phyloP scores from a whole-genome alignment of 2,329 filamentous ascomycete species.

The Paraphoma sp. region DNA sequence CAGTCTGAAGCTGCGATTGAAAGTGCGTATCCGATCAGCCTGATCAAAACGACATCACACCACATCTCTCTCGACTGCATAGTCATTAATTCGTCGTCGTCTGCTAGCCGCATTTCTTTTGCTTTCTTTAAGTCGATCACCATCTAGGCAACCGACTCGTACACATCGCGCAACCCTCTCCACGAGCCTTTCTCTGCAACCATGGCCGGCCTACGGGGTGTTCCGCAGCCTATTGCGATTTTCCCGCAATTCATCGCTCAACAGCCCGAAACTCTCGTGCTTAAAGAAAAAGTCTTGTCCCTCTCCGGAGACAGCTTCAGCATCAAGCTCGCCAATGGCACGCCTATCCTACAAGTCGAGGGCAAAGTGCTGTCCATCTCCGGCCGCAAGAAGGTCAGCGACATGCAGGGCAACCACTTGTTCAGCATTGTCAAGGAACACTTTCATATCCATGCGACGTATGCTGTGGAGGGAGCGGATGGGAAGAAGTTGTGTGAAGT shows the following conservation, averaged over 20 bases:
- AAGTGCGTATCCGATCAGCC: not conserved
- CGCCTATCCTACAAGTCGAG: slow-evolving; percentile 62
- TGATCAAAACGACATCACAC: not conserved
- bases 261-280: slow-evolving; percentile 55
- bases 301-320: slow-evolving; percentile 70
- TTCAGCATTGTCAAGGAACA: slow-evolving; percentile 65
- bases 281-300: slow-evolving; percentile 69
- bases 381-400: slow-evolving; percentile 63
- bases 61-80: not conserved
- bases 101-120: too few species aligned
- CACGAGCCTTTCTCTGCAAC: not conserved
- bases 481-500: slow-evolving; percentile 61
- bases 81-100: too few species aligned
- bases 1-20: not conserved
- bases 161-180: not conserved
- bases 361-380: slow-evolving; percentile 61
- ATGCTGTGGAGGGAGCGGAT: slow-evolving; percentile 55
- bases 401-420: slow-evolving; percentile 61
- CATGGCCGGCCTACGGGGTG: slow-evolving; percentile 19
- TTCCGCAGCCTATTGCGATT: slow-evolving; percentile 32
- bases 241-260: slow-evolving; percentile 37
- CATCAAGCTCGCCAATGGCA: slow-evolving; percentile 62
- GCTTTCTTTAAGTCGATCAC: too few species aligned
- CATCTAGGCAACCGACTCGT: not conserved
- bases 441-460: slow-evolving; percentile 61